Evolutionary conservation across 148 eudicot species (phyloP), one percentile per base, ranked within the genome.

Genomic region (Rhododendron mucronatum): DNA sequence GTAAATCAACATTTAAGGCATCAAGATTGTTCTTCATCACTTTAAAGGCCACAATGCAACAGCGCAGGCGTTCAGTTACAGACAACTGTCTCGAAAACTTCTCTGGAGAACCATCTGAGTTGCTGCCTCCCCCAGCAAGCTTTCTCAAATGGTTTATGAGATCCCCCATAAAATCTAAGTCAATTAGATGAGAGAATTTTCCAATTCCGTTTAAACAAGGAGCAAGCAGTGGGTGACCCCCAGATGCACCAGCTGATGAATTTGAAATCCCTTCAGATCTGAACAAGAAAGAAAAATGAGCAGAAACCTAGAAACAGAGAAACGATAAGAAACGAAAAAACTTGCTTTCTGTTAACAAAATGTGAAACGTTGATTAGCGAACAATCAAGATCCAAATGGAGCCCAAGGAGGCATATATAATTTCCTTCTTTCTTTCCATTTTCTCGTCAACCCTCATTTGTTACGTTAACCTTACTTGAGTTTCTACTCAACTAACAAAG

Each of bases 41-140:
- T 92, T 93, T 93, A 85, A 97, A 97, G 63, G 99, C 98, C 78
- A 95, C 96, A 83, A 95, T 94, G 92, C 99, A 97, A 92, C 99
- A 97, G 51, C 89, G 92, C 87, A 97, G 83, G 65, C 98, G 92
- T 86, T 97, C 99, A 71, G 98, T 90, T 50, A 97, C 95, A 7
- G 96, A 91, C 92, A 97, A 82, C 57, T 76, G 84, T 84, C 83
- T 90, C 86, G 86, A 82, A 84, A 14, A 10, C 69, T 86, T 83
- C 77, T 88, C 89, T 16, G 88, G 77, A 50, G 90, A 88, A 89
- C 89, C 87, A 77, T 81, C 91, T 5, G 82, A 59, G 57, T 81
- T 88, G 75, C 83, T 55, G 45, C 93, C 89, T 76, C 90, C 91
- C 45, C 95, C 93, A 88, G 98, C 98, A 90, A 97, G 98, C 89